These are phyloP conservation scores for Polytrichum formosum DNA, from an alignment of 225 moss, liverwort and hornwort genomes.

Conservation along the genomic window DNA sequence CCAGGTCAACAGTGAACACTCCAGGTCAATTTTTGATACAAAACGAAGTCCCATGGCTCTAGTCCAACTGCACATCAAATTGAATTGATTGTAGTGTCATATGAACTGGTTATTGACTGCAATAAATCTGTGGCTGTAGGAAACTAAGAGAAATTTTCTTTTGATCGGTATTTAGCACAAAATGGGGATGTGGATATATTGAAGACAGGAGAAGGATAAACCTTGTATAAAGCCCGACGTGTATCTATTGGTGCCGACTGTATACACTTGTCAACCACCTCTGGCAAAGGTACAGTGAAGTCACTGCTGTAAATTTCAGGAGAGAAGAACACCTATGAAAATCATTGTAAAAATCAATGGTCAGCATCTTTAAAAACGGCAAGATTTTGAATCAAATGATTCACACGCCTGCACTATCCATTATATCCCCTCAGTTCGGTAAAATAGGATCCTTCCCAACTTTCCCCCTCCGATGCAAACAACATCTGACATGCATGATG, in stretches of 20 bases:
- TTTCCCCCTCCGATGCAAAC: neutral
- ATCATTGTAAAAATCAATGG: too few relatives aligned
- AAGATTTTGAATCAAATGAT: too few relatives aligned
- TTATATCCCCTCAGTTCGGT: too few relatives aligned
- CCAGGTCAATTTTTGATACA: too few relatives aligned
- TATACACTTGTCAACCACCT: conserved; percentile 84
- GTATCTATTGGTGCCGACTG: conserved; percentile 87
- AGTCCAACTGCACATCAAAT: too few relatives aligned
- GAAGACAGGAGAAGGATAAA: conserved; percentile 12
- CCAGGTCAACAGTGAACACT: too few relatives aligned
- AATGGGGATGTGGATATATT: neutral
- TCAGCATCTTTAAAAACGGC: too few relatives aligned
- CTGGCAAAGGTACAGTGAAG: conserved; percentile 73
- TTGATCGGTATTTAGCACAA: neutral
- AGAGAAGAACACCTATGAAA: conserved; percentile 73
- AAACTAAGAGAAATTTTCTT: neutral
- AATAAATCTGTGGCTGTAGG: too few relatives aligned
- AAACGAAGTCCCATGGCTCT: too few relatives aligned
- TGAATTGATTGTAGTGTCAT: too few relatives aligned
- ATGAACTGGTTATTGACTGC: too few relatives aligned
- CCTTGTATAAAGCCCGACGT: conserved; percentile 85
- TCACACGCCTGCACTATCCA: too few relatives aligned
- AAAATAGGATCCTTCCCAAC: neutral
- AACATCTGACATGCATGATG: neutral
- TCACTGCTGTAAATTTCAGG: conserved; percentile 92